Conservation (phyloP, 1,139 yeast species). For the Candida labiduridarum region DNA sequence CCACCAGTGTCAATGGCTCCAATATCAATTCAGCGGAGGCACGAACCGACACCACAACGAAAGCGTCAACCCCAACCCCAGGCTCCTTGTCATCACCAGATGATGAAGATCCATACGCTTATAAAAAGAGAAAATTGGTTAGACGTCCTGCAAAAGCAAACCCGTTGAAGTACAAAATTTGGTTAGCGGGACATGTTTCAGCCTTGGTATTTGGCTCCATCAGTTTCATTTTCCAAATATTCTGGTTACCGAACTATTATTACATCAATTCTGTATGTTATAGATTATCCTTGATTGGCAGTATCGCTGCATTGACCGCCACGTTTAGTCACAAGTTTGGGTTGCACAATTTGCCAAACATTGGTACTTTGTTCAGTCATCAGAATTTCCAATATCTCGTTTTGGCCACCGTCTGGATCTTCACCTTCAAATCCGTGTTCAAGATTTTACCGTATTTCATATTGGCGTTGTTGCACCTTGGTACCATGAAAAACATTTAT, state of each 20-base stretch:
- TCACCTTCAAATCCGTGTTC: conserved; percentile 66
- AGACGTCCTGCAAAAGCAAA: conserved; percentile 41
- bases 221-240: conserved; percentile 49
- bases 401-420: conserved; percentile 58
- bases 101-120: conserved; percentile 17
- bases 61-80: conserved; percentile 2
- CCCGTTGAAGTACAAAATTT: conserved; percentile 49
- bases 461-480: conserved; percentile 59
- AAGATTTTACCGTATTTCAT: conserved; percentile 63
- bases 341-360: conserved; percentile 52
- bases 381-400: conserved; percentile 69
- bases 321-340: conserved; percentile 64
- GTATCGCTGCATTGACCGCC: conserved; percentile 53
- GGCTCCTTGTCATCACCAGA: neutral
- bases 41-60: conserved; percentile 1
- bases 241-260: conserved; percentile 46
- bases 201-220: conserved; percentile 54
- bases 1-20: conserved; percentile 1
- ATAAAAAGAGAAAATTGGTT: conserved; percentile 37
- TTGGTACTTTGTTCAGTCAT: conserved; percentile 60
- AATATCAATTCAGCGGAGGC: neutral
- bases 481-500: conserved; percentile 39
- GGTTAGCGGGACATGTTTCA: conserved; percentile 64
- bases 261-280: conserved; percentile 51
- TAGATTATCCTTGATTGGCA: conserved; percentile 58